These are phyloP conservation scores for Helminthosporium solani DNA, from an alignment of 2,329 filamentous ascomycete species.

Conservation along the genomic window DNA sequence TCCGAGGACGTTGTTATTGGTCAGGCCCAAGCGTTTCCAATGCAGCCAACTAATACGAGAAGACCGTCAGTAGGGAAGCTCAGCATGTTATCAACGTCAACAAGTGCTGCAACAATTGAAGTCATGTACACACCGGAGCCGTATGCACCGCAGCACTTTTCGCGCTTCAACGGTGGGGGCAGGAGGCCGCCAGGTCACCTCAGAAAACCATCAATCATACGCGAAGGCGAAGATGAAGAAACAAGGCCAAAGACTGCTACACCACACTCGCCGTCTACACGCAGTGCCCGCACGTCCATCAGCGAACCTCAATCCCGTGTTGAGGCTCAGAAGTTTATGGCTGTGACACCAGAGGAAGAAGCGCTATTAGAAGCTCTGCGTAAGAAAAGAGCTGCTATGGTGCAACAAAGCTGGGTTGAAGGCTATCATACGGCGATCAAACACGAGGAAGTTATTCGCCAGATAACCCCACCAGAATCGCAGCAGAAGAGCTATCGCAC, in stretches of 20 bases:
- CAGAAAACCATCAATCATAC: slow-evolving; percentile 42
- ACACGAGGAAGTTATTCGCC: slow-evolving; percentile 24
- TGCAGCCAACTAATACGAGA: slow-evolving; percentile 24
- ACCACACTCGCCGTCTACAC: slow-evolving; percentile 27
- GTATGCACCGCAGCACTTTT: slow-evolving; percentile 21
- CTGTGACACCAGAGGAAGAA: slow-evolving; percentile 53
- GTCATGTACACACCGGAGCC: slow-evolving; percentile 42
- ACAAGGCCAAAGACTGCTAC: slow-evolving; percentile 32
- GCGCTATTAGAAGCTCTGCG: slow-evolving; percentile 53
- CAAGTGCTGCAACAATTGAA: slow-evolving; percentile 42
- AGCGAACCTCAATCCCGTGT: slow-evolving; percentile 34
- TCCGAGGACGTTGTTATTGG: slow-evolving; percentile 40
- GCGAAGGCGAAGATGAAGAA: slow-evolving; percentile 37
- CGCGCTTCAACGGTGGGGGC: slow-evolving; percentile 21
- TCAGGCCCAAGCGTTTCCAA: slow-evolving; percentile 40
- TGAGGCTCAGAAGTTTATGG: slow-evolving; percentile 44
- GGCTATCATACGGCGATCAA: slow-evolving; percentile 41
- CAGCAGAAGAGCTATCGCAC: slow-evolving; percentile 18
- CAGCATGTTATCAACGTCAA: slow-evolving; percentile 37
- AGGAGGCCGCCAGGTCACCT: slow-evolving; percentile 33
- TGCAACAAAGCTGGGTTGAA: slow-evolving; percentile 43
- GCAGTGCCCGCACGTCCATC: slow-evolving; percentile 32
- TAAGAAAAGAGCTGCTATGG: slow-evolving; percentile 50
- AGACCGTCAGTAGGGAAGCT: slow-evolving; percentile 31
- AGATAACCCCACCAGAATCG: slow-evolving; percentile 14